Conservation (phyloP, 2,329 filamentous ascomycete species). For the Cytospora mali region DNA sequence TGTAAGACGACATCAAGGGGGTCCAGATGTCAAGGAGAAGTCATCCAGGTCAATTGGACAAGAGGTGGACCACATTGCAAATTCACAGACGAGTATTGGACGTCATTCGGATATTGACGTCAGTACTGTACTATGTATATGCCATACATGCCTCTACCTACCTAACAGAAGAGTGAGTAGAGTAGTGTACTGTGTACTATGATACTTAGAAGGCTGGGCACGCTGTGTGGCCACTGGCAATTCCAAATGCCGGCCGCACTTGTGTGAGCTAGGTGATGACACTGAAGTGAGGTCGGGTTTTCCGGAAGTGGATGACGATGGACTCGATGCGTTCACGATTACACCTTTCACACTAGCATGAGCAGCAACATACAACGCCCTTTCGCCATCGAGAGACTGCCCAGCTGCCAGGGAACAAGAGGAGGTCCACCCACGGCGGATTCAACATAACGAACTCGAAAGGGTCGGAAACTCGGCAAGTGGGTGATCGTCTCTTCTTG, state of each 20-base stretch:
- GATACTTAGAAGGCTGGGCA: too few species aligned
- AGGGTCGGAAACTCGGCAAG: not conserved
- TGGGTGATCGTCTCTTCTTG: not conserved
- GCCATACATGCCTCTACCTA: not conserved
- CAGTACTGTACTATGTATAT: conserved; percentile 2
- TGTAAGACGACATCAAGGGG: not conserved
- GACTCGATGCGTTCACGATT: conserved; percentile 18
- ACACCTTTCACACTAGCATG: conserved; percentile 6
- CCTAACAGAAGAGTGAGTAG: not conserved
- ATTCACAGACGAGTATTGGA: conserved; percentile 22
- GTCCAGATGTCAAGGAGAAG: not conserved
- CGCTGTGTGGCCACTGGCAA: not conserved
- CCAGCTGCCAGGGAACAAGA: not conserved
- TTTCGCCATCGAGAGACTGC: not conserved
- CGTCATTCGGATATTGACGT: conserved; percentile 14
- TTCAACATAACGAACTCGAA: not conserved
- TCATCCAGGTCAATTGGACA: too few species aligned
- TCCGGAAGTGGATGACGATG: not conserved
- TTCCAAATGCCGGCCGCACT: not conserved
- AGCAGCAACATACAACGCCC: too few species aligned
- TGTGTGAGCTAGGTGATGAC: not conserved
- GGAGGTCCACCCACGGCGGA: not conserved
- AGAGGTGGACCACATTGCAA: conserved; percentile 14
- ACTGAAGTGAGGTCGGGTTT: not conserved
- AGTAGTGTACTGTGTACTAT: too few species aligned